These are phyloP conservation scores for Chloroidium sp. DNA, from an alignment of 163 green algal species.

Conservation along the genomic window DNA sequence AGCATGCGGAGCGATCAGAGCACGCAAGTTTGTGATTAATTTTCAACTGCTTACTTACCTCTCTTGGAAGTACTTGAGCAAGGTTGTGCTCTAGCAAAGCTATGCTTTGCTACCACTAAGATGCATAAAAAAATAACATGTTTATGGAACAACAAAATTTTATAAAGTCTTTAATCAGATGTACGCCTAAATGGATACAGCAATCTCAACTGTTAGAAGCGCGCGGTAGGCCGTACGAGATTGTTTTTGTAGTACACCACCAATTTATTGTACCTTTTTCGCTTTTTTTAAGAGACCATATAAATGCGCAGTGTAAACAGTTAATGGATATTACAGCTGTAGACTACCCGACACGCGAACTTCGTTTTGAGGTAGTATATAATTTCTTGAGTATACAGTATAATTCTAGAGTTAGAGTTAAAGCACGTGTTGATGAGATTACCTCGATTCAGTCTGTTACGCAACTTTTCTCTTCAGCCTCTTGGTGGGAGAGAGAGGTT, in stretches of 20 bases:
- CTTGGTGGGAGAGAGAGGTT: constrained; percentile 54
- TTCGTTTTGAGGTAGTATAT: constrained; percentile 52
- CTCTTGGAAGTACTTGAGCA: too few relatives aligned
- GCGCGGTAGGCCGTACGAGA: constrained; percentile 10
- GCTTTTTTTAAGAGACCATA: constrained; percentile 36
- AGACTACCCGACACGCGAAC: constrained; percentile 41
- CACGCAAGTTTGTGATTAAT: too few relatives aligned
- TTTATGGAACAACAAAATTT: constrained; percentile 13
- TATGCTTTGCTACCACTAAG: not conserved
- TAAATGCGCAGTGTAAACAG: constrained; percentile 34
- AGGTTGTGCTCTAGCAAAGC: not conserved
- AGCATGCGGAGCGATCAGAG: too few relatives aligned
- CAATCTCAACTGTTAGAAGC: constrained; percentile 20
- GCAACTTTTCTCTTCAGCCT: constrained; percentile 37
- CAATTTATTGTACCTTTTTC: constrained; percentile 31
- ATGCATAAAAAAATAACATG: constrained; percentile 9
- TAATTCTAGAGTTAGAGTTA: constrained; percentile 41
- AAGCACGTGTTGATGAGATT: constrained; percentile 37
- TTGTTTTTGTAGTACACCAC: constrained; percentile 29
- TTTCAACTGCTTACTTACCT: too few relatives aligned
- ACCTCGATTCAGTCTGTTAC: constrained; percentile 29
- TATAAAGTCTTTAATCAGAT: constrained; percentile 33
- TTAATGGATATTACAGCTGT: constrained; percentile 47
- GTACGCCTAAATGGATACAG: constrained; percentile 37
- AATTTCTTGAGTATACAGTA: constrained; percentile 49